phyloP scores from a whole-genome alignment of 306 rosid genomes.

The Hylodesmum podocarpum region DNA sequence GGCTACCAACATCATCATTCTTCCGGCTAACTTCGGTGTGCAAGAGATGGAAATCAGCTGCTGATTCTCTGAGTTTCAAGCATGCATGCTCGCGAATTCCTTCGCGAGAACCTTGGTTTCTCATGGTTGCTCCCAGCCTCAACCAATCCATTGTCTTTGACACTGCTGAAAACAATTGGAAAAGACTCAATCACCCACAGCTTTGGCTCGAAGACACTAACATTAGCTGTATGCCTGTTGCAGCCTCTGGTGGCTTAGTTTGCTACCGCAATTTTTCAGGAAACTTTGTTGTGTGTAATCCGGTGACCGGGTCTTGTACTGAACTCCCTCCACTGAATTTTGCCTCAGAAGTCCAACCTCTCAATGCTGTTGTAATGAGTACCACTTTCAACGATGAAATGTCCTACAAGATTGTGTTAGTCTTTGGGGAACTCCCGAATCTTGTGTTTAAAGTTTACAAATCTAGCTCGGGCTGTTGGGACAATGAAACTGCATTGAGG shows the following conservation, averaged over 20 bases:
- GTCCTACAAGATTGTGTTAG: conserved; percentile 66
- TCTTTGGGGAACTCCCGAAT: conserved; percentile 70
- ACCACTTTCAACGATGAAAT: conserved; percentile 23
- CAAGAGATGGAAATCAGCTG: conserved; percentile 90
- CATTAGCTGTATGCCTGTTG: conserved; percentile 72
- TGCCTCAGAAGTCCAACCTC: conserved; percentile 42
- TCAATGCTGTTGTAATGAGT: conserved; percentile 82
- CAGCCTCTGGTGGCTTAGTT: conserved; percentile 83
- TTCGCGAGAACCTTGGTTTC: conserved; percentile 82
- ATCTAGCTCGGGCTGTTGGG: conserved; percentile 67
- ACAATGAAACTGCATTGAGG: conserved; percentile 48
- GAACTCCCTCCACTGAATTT: conserved; percentile 63
- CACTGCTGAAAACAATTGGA: conserved; percentile 75
- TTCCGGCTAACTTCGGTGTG: conserved; percentile 81
- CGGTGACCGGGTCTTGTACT: conserved; percentile 55
- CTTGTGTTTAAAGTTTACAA: conserved; percentile 58
- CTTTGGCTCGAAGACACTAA: conserved; percentile 41
- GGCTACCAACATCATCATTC: conserved; percentile 87
- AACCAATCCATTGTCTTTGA: conserved; percentile 66
- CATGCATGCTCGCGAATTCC: conserved; percentile 77
- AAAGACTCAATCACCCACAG: conserved; percentile 53
- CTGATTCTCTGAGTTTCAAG: conserved; percentile 76
- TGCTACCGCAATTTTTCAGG: conserved; percentile 65
- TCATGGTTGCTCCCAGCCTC: conserved; percentile 78
- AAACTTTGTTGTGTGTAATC: conserved; percentile 67